Evolutionary conservation across 1,284 basidiomycete genomes (phyloP), one percentile per base, ranked within the genome.

Genomic region (Ceratobasidium sp.): DNA sequence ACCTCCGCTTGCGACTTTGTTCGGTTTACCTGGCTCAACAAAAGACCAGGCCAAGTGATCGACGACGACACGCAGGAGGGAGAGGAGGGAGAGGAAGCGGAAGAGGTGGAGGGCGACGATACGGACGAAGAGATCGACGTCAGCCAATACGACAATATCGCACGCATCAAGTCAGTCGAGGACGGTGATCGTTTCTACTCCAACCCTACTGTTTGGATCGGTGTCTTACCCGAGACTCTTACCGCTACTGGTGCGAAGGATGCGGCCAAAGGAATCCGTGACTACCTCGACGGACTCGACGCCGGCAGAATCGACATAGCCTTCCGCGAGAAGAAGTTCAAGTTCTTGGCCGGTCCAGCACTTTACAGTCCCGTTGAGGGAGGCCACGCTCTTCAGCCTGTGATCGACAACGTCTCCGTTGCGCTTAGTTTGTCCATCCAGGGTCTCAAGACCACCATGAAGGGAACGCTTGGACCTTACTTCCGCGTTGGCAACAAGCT

Each of bases 121-220:
- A n/a, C n/a, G n/a, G n/a, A n/a, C n/a, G n/a, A n/a, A n/a, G n/a
- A n/a, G n/a, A n/a, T n/a, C n/a, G n/a, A n/a, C n/a, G n/a, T n/a
- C n/a, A n/a, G n/a, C n/a, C n/a, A n/a, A n/a, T 79, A 80, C 62
- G 79, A 76, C 71, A 76, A 79, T 62, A 77, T 80, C 69, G 66
- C 79, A 49, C 54, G 46, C 77, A 79, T 80, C 73, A 66, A 78
- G 79, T 69, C 79, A 75, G 78, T 80, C 77, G 80, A 78, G 77
- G 44, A 80, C 49, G 81, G 79, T n/a, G 43, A 76, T 77, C 43
- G 43, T 77, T 17, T n/a, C 79, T 76, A 77, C 76, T n/a, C n/a
- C 79, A 82, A 78, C 70, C 77, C 79, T 75, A 86, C 85, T 2
- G 84, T 87, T 78, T 86, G 85, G 85, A 77, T 86, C 2, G 85